Base-by-base conservation (phyloP, 192 early-diverging fungal species). In the Podila epicladia region DNA sequence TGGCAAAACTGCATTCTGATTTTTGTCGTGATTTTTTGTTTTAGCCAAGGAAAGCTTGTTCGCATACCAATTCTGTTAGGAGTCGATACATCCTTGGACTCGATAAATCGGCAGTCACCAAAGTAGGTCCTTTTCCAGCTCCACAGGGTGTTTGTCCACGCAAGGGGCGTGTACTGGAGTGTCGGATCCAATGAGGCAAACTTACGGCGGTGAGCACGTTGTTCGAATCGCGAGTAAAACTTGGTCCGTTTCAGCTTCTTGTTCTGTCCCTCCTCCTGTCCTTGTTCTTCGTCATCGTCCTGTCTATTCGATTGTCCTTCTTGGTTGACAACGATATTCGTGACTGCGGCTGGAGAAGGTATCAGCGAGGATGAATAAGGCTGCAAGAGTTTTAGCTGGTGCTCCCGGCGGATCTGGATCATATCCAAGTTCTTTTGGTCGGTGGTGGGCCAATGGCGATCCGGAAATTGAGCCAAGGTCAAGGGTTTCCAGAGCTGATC, bases 401-500 rank as follows among this genome's bases (percentile, higher is more conserved):
- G 82, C 51, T 76, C 66, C 13, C 64, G 33, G 22, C 69, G 69
- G 7, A 72, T 65, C 20, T 51, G 58, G 57, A 75, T 71, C 19
- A 68, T 55, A 15, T 69, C 64, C 9, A 73, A n/a, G 29, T 67
- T 65, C 49, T 67, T 72, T 61, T 68, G 63, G 58, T 76, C 73
- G 19, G 65, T 64, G 2, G 82, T 83, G 9, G 70, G 74, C 70
- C 73, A 76, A 45, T 83, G 82, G 28, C 82, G 69, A 59, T 73
- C 82, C 0, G 82, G 58, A 22, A 83, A 83, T 4, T 65, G 69
- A 4, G 32, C 12, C 33, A 83, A n/a, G 13, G 74, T 76, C 12
- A 83, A 61, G 5, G 57, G 59, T 22, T 83, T 59, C 82, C 82
- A 83, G 7, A 83, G 82, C 53, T 73, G 82, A 67, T 83, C 82